Evolutionary conservation across 352 stramenopile species (phyloP), one percentile per base, ranked within the genome.

Genomic region (Thalassiosira sp.): DNA sequence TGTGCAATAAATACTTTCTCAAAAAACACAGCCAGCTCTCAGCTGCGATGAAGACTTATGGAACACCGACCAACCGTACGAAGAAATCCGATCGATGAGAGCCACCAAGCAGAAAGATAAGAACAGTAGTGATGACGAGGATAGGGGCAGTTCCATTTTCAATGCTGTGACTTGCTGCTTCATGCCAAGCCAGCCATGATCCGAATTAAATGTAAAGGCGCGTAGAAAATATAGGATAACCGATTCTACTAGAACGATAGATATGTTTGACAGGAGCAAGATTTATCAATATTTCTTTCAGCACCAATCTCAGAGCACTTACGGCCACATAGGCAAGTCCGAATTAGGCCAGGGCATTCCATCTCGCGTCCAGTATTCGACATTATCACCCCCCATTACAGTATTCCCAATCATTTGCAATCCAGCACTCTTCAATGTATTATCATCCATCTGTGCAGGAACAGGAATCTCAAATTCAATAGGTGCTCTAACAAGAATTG

Each of bases 281-380:
- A n/a, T n/a, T n/a, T n/a, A n/a, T n/a, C n/a, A n/a, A 15, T 48
- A n/a, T 48, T 48, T 48, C 10, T 48, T 48, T 8, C 3, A 37
- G 8, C 31, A 37, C 3, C 3, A 37, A 37, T 53, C 13, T 67
- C 24, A 40, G 27, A n/a, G 31, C 20, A 51, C 20, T 84, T 46
- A 90, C 66, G 87, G 84, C 84, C 84, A 92, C 35, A 74, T 49
- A 22, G 48, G 60, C 5, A 86, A 60, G 15, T 78, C 3, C 15
- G 56, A 20, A 28, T 58, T 81, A 18, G 87, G 87, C 87, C 87
- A 92, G 13, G 59, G 24, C 27, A 80, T 40, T 27, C 64, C 61
- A 20, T 77, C 52, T 72, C 71, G 52, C 18, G 75, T 85, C 79
- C 78, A 91, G 67, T 84, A 91, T 63, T 90, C 74, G n/a, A 91